Percentiles rank a stretch among this genome's conserved stretches.
phyloP scores from a whole-genome alignment of 2,329 filamentous ascomycete species.

The Triangularia setosa region DNA sequence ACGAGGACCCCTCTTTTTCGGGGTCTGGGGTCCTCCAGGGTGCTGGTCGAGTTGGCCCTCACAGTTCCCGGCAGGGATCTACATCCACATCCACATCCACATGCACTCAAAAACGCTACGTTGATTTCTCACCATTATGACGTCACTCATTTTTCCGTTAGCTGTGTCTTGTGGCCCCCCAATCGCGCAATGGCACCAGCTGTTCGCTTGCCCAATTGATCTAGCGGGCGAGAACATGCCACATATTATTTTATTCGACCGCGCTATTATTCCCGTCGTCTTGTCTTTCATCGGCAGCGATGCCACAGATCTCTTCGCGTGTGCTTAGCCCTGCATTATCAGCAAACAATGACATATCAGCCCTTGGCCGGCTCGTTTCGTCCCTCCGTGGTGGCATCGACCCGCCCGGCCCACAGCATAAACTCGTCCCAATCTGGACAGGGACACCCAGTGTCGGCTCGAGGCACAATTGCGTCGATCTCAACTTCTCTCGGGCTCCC shows the following conservation, averaged over 20 bases:
- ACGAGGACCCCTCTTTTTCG: neutral
- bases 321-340: neutral
- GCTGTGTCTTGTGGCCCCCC: neutral
- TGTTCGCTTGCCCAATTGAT: neutral
- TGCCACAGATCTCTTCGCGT: neutral
- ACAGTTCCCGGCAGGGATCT: conserved; percentile 14
- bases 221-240: neutral
- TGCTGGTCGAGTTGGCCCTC: neutral
- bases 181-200: too few relatives aligned
- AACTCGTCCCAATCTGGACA: neutral
- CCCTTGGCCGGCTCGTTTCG: neutral
- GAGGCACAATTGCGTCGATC: conserved; percentile 12
- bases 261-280: neutral
- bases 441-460: neutral
- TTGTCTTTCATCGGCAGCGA: neutral
- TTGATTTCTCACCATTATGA: conserved; percentile 11
- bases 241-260: neutral
- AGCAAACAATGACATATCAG: neutral
- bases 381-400: neutral
- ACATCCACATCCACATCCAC: conserved; percentile 8
- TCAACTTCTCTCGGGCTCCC: conserved; percentile 2
- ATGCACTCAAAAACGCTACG: neutral
- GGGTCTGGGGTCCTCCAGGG: conserved; percentile 1
- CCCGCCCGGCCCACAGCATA: neutral
- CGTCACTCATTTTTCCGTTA: conserved; percentile 12